Percentiles rank a stretch among this genome's conserved stretches.
Evolutionary conservation across 2,329 filamentous ascomycete genomes (phyloP).

Genomic region (Monosporascus sp.): DNA sequence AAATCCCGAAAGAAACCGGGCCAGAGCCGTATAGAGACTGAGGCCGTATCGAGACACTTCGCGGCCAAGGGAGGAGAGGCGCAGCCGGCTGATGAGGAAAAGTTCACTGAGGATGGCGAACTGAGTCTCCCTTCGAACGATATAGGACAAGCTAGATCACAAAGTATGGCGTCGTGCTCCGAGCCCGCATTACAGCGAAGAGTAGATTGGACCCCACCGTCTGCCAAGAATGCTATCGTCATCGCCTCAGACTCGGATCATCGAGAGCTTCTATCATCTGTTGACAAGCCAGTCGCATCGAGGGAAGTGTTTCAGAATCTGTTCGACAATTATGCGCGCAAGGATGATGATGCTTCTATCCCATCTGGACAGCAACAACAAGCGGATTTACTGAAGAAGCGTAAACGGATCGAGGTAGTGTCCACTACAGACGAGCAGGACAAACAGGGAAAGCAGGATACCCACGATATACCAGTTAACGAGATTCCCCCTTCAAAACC

Average conservation of each 20-base stretch:
- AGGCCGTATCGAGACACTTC: slow-evolving; percentile 26
- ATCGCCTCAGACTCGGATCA: slow-evolving; percentile 26
- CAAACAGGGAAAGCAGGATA: slow-evolving; percentile 8
- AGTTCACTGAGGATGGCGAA: not conserved
- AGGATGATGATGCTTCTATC: slow-evolving; percentile 11
- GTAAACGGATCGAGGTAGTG: slow-evolving; percentile 51
- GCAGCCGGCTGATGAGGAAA: slow-evolving; percentile 3
- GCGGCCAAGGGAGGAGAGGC: slow-evolving; percentile 5
- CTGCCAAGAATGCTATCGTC: slow-evolving; percentile 28
- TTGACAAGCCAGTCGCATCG: slow-evolving; percentile 7
- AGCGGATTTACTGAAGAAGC: slow-evolving; percentile 41
- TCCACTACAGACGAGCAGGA: slow-evolving; percentile 24
- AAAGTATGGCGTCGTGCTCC: slow-evolving; percentile 2
- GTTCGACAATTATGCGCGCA: slow-evolving; percentile 36
- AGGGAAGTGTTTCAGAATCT: slow-evolving; percentile 39
- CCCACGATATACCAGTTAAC: slow-evolving; percentile 1
- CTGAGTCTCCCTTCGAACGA: not conserved
- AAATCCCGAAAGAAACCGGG: slow-evolving; percentile 8
- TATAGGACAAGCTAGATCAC: not conserved
- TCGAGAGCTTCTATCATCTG: slow-evolving; percentile 26
- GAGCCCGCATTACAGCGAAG: slow-evolving; percentile 51
- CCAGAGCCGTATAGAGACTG: slow-evolving; percentile 14
- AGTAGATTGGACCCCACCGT: slow-evolving; percentile 64
- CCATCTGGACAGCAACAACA: slow-evolving; percentile 6
- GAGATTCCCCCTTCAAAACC: slow-evolving; percentile 34